phyloP scores from a whole-genome alignment of 2,329 filamentous ascomycete species.

The Conoideocrella luteorostrata region DNA sequence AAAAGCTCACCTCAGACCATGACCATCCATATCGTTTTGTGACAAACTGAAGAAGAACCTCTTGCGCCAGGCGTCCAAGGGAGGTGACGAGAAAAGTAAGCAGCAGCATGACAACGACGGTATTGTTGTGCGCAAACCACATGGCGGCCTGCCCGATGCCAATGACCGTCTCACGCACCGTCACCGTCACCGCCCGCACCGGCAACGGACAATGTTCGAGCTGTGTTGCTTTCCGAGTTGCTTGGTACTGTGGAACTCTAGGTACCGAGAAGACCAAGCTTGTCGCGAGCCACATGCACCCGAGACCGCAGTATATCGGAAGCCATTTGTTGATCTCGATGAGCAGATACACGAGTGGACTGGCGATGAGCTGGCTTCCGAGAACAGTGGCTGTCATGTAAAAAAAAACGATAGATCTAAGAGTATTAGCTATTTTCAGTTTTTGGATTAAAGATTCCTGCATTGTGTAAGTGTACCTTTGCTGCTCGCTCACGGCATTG shows the following conservation, averaged over 20 bases:
- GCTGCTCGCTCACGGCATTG: conserved; percentile 6
- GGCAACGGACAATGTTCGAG: too few relatives aligned
- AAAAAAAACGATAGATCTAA: conserved; percentile 14
- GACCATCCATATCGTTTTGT: conserved; percentile 12
- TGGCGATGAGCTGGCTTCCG: conserved; percentile 11
- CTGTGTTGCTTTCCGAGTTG: too few relatives aligned
- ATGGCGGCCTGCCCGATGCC: not conserved
- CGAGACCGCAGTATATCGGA: conserved; percentile 1
- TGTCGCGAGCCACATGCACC: not conserved
- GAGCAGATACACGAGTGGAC: conserved; percentile 13
- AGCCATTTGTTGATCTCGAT: conserved; percentile 12
- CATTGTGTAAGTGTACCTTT: too few relatives aligned
- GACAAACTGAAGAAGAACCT: conserved; percentile 12
- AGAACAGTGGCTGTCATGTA: conserved; percentile 13
- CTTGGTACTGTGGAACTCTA: not conserved
- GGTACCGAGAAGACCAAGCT: not conserved
- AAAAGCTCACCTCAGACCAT: too few relatives aligned
- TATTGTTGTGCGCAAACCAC: not conserved
- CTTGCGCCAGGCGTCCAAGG: conserved; percentile 8
- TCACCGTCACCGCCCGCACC: not conserved
- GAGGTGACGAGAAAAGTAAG: conserved; percentile 8
- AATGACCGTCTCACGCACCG: not conserved
- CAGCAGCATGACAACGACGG: not conserved
- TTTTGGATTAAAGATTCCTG: too few relatives aligned
- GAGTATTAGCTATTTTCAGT: not conserved